Conservation (phyloP, 2,329 filamentous ascomycete species). For the Aspergillus sp. region DNA sequence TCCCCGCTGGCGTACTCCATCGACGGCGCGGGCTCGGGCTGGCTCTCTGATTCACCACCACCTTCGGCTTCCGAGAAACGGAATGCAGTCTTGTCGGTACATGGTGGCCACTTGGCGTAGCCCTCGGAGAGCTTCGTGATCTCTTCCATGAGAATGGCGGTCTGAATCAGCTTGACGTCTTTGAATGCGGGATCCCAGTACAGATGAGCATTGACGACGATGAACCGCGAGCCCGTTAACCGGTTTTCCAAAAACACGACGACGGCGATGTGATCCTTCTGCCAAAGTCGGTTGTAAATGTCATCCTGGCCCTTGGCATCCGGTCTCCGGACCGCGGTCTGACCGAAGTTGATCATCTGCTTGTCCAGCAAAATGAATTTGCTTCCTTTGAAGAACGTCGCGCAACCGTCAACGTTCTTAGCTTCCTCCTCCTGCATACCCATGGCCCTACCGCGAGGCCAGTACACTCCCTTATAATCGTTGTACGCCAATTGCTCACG, state of each 20-base stretch:
- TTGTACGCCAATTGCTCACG: conserved; percentile 78
- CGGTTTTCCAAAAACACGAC: conserved; percentile 91
- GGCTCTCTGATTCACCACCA: conserved; percentile 43
- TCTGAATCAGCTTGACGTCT: conserved; percentile 96
- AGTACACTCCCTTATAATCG: conserved; percentile 93
- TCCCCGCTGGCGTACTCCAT: conserved; percentile 82
- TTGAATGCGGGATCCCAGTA: conserved; percentile 90
- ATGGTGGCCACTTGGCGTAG: conserved; percentile 74
- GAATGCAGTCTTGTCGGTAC: conserved; percentile 70
- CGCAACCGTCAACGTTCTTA: conserved; percentile 89
- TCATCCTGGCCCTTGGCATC: conserved; percentile 98
- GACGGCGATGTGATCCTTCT: conserved; percentile 93
- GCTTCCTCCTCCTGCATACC: conserved; percentile 91
- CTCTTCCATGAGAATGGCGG: conserved; percentile 90
- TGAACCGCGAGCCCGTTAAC: conserved; percentile 81
- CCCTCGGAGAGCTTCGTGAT: conserved; percentile 81
- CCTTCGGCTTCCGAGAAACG: conserved; percentile 50
- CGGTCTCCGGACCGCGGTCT: conserved; percentile 86
- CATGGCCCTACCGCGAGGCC: conserved; percentile 82
- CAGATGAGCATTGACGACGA: conserved; percentile 90
- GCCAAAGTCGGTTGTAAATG: conserved; percentile 98
- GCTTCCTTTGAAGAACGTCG: conserved; percentile 92
- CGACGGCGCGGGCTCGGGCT: conserved; percentile 68
- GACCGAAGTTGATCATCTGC: conserved; percentile 86
- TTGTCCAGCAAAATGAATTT: conserved; percentile 95